These are phyloP conservation scores for Umbellularia californica DNA, from an alignment of 164 flowering plant genomes.

Conservation along the genomic window DNA sequence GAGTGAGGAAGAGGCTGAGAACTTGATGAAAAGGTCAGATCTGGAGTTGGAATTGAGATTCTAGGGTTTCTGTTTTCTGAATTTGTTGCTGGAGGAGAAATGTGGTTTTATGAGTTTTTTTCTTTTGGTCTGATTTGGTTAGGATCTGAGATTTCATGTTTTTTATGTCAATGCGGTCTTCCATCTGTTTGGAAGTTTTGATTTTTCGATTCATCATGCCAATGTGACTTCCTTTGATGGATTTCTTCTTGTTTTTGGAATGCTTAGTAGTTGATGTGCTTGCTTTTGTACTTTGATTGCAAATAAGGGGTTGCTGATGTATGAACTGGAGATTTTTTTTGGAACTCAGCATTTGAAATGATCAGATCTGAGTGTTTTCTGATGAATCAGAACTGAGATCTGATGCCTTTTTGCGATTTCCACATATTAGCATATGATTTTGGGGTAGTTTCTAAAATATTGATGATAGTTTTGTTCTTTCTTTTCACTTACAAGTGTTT, in stretches of 20 bases:
- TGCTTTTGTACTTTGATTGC: background rate
- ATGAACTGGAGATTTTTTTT: background rate
- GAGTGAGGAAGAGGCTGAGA: conserved; percentile 83
- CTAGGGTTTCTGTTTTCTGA: background rate
- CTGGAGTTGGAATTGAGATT: conserved; percentile 10
- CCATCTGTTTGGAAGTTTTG: background rate
- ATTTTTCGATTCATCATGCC: background rate
- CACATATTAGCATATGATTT: too few species aligned
- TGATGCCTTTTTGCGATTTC: background rate
- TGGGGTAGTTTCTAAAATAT: background rate
- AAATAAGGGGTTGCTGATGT: background rate
- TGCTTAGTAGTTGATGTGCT: too few species aligned
- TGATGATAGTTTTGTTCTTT: background rate
- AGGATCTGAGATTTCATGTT: background rate
- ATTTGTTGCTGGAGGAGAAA: background rate
- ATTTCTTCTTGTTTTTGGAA: background rate
- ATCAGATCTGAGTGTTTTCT: background rate
- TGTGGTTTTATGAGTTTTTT: too few species aligned
- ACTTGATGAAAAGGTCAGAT: conserved; percentile 79
- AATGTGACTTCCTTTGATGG: background rate
- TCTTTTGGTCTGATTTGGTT: background rate
- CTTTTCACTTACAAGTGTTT: too few species aligned
- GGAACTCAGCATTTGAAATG: background rate
- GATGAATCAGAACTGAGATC: background rate
- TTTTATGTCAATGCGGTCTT: background rate